Base-by-base conservation (phyloP, 257 asterid species). In the Solanum virginianum region DNA sequence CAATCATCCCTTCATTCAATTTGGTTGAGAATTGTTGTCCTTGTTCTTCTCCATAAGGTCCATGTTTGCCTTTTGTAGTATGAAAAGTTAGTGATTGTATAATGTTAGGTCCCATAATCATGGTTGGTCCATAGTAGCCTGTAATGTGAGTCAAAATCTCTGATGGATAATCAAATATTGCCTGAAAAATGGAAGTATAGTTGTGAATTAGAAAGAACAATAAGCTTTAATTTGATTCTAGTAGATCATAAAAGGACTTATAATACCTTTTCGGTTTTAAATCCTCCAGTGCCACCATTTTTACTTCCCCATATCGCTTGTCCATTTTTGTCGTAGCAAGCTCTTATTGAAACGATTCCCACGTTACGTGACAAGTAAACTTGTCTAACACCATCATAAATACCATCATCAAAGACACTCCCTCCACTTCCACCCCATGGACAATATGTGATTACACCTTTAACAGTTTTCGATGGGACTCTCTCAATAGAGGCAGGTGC, bases 341-440 rank as follows among this genome's bases (percentile, higher is more conserved):
- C 97, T 88, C 92, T 85, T 36, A 95, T 71, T 7, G 94, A 87
- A 80, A 86, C 93, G 32, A 95, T 83, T 72, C 93, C 95, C 12
- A 94, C 90, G 55, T 90, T 94, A 6, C 98, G 93, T 1, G 92
- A 90, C 17, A 95, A 39, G 54, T 91, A 90, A 3, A 95, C 92
- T 72, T 92, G 95, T 79, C 89, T 88, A 62, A 93, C 87, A 26
- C 97, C 99, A 83, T 92, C 95, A 71, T 94, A 91, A 8, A 91
- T 86, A 85, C 99, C 98, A 68, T 95, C 97, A 29, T 93, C 96
- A 65, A 95, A 95, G 54, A 84, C 70, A 86, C 85, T 88, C 29
- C 99, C 99, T 2, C 97, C 98, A 63, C 10, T 83, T 45, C 97
- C 99, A 36, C 98, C 99, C 97, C 97, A 94, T 3, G 97, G 92